These are phyloP conservation scores for Ophiostoma montium DNA, from an alignment of 2,329 filamentous ascomycete species.

Conservation along the genomic window DNA sequence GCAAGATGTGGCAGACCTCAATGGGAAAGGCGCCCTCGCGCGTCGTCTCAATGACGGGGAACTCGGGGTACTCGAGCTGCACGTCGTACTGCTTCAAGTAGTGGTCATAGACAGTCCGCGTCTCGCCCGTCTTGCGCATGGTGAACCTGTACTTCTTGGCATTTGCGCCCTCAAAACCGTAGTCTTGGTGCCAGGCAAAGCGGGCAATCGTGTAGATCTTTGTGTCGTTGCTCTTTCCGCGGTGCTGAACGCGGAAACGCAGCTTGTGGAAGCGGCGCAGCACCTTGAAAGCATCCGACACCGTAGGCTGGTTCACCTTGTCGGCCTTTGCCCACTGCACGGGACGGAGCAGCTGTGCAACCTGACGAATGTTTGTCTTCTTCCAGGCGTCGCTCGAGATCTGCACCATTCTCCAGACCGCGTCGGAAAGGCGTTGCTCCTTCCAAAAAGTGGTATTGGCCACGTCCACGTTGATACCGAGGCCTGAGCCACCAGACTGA, in stretches of 20 bases:
- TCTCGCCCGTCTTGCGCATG: constrained; percentile 30
- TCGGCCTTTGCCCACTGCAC: constrained; percentile 13
- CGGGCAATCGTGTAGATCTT: constrained; percentile 39
- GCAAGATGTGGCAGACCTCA: constrained; percentile 39
- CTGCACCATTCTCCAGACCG: constrained; percentile 20
- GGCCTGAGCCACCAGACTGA: constrained; percentile 35
- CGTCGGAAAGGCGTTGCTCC: constrained; percentile 24
- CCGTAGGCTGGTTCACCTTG: constrained; percentile 16
- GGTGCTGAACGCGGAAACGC: constrained; percentile 42
- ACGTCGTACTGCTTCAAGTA: constrained; percentile 41
- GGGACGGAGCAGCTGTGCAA: constrained; percentile 23
- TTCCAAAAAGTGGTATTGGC: constrained; percentile 85
- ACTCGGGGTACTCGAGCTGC: constrained; percentile 28
- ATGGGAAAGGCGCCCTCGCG: constrained; percentile 43
- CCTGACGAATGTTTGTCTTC: constrained; percentile 13
- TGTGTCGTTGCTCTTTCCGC: constrained; percentile 28
- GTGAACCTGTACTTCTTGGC: constrained; percentile 43
- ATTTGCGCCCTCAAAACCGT: constrained; percentile 30
- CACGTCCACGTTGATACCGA: constrained; percentile 81
- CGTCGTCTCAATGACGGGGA: constrained; percentile 45
- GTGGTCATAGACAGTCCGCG: constrained; percentile 36
- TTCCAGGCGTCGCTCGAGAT: constrained; percentile 15
- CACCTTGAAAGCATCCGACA: constrained; percentile 38
- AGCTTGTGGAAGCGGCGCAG: constrained; percentile 41
- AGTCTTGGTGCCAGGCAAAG: constrained; percentile 33